Percentiles rank a stretch among this genome's conserved stretches.
Evolutionary conservation across 768 basidiomycete genomes (phyloP).

Genomic region (Paxillus rubicundulus): DNA sequence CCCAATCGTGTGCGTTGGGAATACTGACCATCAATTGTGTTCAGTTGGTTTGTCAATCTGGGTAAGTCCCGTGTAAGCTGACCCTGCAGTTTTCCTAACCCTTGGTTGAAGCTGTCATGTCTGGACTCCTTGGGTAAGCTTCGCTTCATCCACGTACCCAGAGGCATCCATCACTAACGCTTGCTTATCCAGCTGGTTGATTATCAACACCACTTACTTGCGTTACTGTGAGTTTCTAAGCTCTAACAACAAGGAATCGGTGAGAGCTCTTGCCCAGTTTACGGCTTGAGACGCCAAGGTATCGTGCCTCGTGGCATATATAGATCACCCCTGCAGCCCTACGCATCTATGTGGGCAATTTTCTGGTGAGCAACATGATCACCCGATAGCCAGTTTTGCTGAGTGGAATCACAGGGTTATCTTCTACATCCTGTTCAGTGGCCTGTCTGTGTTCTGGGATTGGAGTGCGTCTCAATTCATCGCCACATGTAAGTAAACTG

Average conservation of each 20-base stretch:
- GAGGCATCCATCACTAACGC: conserved; percentile 52
- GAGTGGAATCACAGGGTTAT: conserved; percentile 14
- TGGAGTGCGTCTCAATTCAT: conserved; percentile 56
- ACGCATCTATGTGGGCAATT: conserved; percentile 66
- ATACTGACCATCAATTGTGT: conserved; percentile 16
- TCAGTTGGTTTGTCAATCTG: conserved; percentile 69
- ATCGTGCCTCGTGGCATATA: conserved; percentile 64
- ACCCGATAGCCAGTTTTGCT: background rate
- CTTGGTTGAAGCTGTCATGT: conserved; percentile 43
- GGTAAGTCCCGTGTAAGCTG: conserved; percentile 25
- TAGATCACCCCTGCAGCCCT: conserved; percentile 60
- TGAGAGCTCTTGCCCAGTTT: conserved; percentile 3
- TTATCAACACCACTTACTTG: conserved; percentile 70
- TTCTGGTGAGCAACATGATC: conserved; percentile 52
- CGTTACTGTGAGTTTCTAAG: conserved; percentile 54
- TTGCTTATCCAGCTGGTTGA: conserved; percentile 51
- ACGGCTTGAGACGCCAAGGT: conserved; percentile 34
- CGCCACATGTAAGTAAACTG: conserved; percentile 33
- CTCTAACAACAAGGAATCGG: conserved; percentile 34
- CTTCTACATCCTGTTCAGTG: conserved; percentile 58
- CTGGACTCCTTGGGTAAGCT: conserved; percentile 50
- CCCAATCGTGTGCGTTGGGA: background rate
- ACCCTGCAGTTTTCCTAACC: background rate
- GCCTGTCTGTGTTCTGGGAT: conserved; percentile 59
- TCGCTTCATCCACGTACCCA: background rate